Evolutionary conservation across 2,329 filamentous ascomycete genomes (phyloP).

Genomic region (Mycogone perniciosa): DNA sequence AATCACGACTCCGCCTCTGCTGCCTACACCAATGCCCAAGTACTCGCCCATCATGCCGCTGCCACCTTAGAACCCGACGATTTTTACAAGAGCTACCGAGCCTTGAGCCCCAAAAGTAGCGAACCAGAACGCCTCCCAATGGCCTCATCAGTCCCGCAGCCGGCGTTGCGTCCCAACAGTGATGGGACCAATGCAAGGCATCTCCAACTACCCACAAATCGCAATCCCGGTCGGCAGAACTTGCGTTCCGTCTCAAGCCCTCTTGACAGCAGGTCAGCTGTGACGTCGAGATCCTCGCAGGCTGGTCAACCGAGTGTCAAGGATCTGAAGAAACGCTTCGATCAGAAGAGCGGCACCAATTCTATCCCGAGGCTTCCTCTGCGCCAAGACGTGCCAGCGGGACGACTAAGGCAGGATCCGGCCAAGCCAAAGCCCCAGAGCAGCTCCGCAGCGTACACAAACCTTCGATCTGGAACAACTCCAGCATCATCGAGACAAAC

Average conservation of each 20-base stretch:
- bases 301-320: constrained; percentile 62
- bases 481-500: constrained; percentile 20
- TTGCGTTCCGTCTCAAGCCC: constrained; percentile 53
- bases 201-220: constrained; percentile 34
- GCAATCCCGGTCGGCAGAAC: constrained; percentile 35
- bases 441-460: constrained; percentile 35
- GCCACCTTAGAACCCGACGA: constrained; percentile 46
- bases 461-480: constrained; percentile 26
- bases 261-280: constrained; percentile 36
- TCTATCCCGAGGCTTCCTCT: constrained; percentile 31
- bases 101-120: constrained; percentile 29
- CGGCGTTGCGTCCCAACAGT: constrained; percentile 43
- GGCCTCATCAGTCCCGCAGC: constrained; percentile 35
- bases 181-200: constrained; percentile 45
- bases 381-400: constrained; percentile 27
- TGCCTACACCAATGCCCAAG: constrained; percentile 15
- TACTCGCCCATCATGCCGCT: constrained; percentile 29
- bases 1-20: constrained; percentile 3
- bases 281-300: constrained; percentile 27
- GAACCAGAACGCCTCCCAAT: constrained; percentile 30
- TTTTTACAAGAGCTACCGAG: constrained; percentile 48
- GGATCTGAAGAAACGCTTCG: constrained; percentile 73
- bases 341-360: constrained; percentile 47
- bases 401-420: constrained; percentile 27
- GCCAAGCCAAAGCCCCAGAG: constrained; percentile 27